Evolutionary conservation across 495 filamentous ascomycete genomes (phyloP), one percentile per base, ranked within the genome.

Genomic region (Pyrenula massariospora): DNA sequence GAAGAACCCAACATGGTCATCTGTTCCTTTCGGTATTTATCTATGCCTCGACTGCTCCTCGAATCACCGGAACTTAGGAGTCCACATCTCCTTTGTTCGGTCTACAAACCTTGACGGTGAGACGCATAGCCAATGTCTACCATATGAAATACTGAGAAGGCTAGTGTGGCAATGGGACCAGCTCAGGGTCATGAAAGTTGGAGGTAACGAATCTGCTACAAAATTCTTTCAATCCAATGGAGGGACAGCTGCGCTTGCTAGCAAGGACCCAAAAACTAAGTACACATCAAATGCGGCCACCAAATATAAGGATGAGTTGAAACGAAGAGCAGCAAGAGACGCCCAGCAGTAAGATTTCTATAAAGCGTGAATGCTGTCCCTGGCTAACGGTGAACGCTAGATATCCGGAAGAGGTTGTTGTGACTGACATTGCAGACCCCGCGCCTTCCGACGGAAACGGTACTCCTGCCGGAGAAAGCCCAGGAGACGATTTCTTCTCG

Each of bases 111-210:
- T 98, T 66, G 93, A 98, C 71, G 89, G 93, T 98, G 89, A 65
- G 91, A 71, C 56, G 22, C n/a, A 50, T 21, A 25, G 52, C 55
- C 47, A 49, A 52, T 52, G 10, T 25, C 25, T 10, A 19, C 23
- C 20, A 52, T 15, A 21, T 22, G 56, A 62, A 71, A 60, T 72
- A 60, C 52, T 20, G 12, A 42, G 2, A 10, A 42, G 48, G 54
- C 53, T 64, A 98, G 93, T 94, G 75, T 98, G 94, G 94, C 89
- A 95, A 86, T 97, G 93, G 92, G 91, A 96, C 65, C 91, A 97
- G 66, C 81, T 98, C 25, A 87, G 93, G 48, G 70, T 87, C n/a
- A 98, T 98, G 93, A 97, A 97, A 72, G 89, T 96, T 19, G 93
- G 93, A 61, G 93, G 93, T 56, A 98, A 98, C 67, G 93, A 97